These are phyloP conservation scores for Paraphaeosphaeria minitans DNA, from an alignment of 2,329 filamentous ascomycete species.

Conservation along the genomic window DNA sequence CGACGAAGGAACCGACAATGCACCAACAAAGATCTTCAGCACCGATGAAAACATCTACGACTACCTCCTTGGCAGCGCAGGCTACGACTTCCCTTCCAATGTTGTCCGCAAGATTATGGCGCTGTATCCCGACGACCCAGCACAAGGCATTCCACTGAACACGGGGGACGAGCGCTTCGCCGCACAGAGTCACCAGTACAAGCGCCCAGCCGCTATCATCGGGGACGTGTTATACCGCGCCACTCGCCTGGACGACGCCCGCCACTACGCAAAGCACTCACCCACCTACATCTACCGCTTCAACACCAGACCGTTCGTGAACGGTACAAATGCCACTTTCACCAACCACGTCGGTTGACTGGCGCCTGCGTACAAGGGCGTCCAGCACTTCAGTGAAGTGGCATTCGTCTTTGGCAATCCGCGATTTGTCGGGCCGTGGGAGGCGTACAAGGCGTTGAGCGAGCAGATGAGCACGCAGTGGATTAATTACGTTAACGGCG, in stretches of 20 bases:
- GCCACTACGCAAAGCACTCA: conserved; percentile 55
- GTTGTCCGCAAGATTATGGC: conserved; percentile 40
- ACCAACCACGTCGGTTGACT: conserved; percentile 54
- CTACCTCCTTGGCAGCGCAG: conserved; percentile 42
- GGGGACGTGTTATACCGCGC: conserved; percentile 65
- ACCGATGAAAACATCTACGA: conserved; percentile 57
- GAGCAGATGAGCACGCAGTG: conserved; percentile 53
- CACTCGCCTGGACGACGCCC: conserved; percentile 51
- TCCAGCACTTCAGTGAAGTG: conserved; percentile 60
- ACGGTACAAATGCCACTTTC: conserved; percentile 29
- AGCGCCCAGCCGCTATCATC: conserved; percentile 57
- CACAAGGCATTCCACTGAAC: conserved; percentile 40
- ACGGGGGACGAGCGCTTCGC: conserved; percentile 39
- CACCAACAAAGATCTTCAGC: conserved; percentile 58
- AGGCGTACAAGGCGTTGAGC: conserved; percentile 49
- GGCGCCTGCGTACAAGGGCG: conserved; percentile 50
- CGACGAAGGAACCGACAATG: conserved; percentile 69
- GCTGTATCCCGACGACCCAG: conserved; percentile 43
- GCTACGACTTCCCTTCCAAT: conserved; percentile 36
- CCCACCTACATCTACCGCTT: conserved; percentile 67
- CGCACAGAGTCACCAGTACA: conserved; percentile 54
- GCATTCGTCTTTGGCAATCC: conserved; percentile 55
- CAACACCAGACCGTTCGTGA: conserved; percentile 52
- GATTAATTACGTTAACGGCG: conserved; percentile 51
- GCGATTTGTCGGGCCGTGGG: conserved; percentile 43